Conservation (phyloP, 129 eudicot species). For the Mikania micrantha region DNA sequence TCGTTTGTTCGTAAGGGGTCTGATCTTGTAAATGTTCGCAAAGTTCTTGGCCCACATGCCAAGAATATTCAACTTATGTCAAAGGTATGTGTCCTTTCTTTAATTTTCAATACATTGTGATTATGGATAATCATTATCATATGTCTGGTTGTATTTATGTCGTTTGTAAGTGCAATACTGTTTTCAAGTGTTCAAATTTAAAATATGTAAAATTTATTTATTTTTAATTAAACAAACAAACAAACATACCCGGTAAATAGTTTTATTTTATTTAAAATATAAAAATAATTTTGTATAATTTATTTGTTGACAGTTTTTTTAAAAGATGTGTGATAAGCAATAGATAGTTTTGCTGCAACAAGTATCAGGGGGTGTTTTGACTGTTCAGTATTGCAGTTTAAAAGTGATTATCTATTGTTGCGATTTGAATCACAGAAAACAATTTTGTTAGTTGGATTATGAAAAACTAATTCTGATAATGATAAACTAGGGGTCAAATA, state of each 20-base stretch:
- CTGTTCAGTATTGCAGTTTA: neutral
- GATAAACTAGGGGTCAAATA: neutral
- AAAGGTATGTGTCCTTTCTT: conserved; percentile 36
- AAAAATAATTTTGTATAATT: neutral
- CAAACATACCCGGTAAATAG: no score
- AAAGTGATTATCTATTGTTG: neutral
- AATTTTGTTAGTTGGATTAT: neutral
- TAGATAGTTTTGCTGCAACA: neutral
- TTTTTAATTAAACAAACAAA: no score
- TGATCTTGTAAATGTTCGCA: conserved; percentile 69
- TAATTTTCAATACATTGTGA: neutral
- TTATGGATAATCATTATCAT: neutral
- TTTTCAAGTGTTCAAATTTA: neutral
- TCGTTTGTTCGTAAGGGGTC: conserved; percentile 78
- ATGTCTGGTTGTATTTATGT: neutral
- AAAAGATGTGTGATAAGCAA: neutral
- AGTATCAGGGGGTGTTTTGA: neutral
- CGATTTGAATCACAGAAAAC: neutral
- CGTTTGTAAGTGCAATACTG: neutral
- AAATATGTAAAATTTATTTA: no score
- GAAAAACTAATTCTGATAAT: neutral
- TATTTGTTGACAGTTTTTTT: neutral
- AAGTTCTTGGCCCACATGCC: conserved; percentile 67
- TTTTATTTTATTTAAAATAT: neutral
- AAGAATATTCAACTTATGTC: conserved; percentile 66